These are phyloP conservation scores for Daldinia decipiens DNA, from an alignment of 495 filamentous ascomycete genomes.

Conservation along the genomic window DNA sequence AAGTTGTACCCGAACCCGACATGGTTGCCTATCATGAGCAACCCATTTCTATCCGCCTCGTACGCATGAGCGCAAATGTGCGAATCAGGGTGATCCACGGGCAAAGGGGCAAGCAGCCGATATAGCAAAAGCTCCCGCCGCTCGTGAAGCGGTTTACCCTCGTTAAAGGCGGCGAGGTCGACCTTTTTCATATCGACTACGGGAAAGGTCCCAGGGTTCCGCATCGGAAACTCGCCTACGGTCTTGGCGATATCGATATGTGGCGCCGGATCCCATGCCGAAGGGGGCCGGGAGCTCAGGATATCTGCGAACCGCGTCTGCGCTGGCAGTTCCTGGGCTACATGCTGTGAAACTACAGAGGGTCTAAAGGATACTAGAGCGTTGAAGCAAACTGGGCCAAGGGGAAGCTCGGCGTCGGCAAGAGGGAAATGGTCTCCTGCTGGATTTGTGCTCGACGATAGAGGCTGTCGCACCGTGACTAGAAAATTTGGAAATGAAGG, in stretches of 20 bases:
- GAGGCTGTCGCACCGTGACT: slow-evolving; percentile 66
- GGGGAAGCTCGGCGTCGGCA: slow-evolving; percentile 49
- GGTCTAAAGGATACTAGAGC: slow-evolving; percentile 68
- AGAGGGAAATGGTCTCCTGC: slow-evolving; percentile 48
- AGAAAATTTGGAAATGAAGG: slow-evolving; percentile 66
- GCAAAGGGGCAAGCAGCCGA: slow-evolving; percentile 59
- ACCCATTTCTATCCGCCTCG: slow-evolving; percentile 73
- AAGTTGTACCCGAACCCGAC: slow-evolving; percentile 63
- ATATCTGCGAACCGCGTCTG: slow-evolving; percentile 53
- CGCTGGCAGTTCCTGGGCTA: slow-evolving; percentile 49
- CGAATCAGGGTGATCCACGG: slow-evolving; percentile 48
- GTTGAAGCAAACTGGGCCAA: slow-evolving; percentile 66
- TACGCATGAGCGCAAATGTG: slow-evolving; percentile 74
- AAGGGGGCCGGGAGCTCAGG: slow-evolving; percentile 44
- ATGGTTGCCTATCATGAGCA: slow-evolving; percentile 70
- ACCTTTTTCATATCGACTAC: slow-evolving; percentile 70
- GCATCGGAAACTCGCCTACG: slow-evolving; percentile 41
- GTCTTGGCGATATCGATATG: slow-evolving; percentile 52
- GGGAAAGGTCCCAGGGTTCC: slow-evolving; percentile 61
- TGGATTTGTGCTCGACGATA: slow-evolving; percentile 47
- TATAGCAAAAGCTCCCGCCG: slow-evolving; percentile 70
- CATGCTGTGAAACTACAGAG: slow-evolving; percentile 41
- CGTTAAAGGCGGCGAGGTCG: slow-evolving; percentile 68
- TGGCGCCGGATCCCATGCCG: slow-evolving; percentile 56
- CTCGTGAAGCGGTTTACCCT: slow-evolving; percentile 59